Percentiles rank a stretch among this genome's conserved stretches.
Evolutionary conservation across 176 grass and related monocot species (phyloP).

Genomic region (Luzula sylvatica): DNA sequence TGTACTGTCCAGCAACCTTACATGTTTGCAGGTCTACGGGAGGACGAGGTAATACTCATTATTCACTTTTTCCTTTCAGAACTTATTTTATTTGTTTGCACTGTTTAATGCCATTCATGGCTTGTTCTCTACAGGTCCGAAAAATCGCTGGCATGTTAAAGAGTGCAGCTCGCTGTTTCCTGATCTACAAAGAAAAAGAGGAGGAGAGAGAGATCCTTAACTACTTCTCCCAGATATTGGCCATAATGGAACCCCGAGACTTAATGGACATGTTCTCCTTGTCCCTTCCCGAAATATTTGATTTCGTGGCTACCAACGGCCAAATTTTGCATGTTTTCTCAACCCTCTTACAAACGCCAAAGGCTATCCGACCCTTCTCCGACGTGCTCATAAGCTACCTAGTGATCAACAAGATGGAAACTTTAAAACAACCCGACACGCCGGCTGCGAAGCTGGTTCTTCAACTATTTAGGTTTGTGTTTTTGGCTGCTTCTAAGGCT

Average conservation of each 20-base stretch:
- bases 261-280: conserved; percentile 99
- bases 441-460: conserved; percentile 92
- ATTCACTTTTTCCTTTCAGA: too few species aligned
- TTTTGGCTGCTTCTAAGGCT: conserved; percentile 81
- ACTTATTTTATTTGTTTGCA: background rate
- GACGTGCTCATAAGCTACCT: conserved; percentile 97
- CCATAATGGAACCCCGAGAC: conserved; percentile 95
- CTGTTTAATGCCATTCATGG: background rate
- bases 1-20: conserved; percentile 61
- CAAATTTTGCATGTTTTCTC: conserved; percentile 95
- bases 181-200: conserved; percentile 91
- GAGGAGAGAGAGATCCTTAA: conserved; percentile 95
- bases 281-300: conserved; percentile 88
- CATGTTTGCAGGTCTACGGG: conserved; percentile 69
- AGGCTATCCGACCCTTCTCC: conserved; percentile 83
- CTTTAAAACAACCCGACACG: conserved; percentile 88
- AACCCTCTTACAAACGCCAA: conserved; percentile 74
- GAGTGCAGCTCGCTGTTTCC: conserved; percentile 85
- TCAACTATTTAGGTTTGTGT: conserved; percentile 88
- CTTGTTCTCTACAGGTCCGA: conserved; percentile 46
- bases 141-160: conserved; percentile 92
- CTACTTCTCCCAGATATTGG: conserved; percentile 80
- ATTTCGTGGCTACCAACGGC: conserved; percentile 86
- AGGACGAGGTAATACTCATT: conserved; percentile 63
- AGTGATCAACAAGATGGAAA: conserved; percentile 86